Evolutionary conservation across 257 asterid species (phyloP).

Genomic region (Rehmannia glutinosa): DNA sequence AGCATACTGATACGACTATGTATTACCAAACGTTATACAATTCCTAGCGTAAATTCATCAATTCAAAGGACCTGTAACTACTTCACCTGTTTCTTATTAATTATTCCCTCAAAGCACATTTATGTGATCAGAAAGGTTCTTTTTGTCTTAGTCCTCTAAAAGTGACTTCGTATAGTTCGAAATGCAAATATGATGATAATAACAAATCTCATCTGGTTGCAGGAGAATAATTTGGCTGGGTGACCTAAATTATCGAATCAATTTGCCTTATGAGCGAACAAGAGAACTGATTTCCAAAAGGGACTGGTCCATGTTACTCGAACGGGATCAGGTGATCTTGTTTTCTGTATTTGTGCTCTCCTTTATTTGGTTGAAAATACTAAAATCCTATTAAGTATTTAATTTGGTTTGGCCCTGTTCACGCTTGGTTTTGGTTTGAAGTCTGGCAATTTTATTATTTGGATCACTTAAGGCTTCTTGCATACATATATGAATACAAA

Average conservation of each 20-base stretch:
- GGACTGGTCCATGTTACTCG: slow-evolving; percentile 70
- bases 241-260: slow-evolving; percentile 85
- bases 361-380: not conserved
- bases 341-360: not conserved
- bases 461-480: not conserved
- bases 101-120: not conserved
- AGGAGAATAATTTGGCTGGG: slow-evolving; percentile 96
- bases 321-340: slow-evolving; percentile 71
- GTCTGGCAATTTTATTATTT: not conserved
- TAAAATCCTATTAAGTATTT: not conserved
- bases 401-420: not conserved
- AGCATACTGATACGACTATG: not conserved
- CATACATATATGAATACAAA: not conserved
- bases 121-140: not conserved
- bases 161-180: not conserved
- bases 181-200: not conserved
- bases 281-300: slow-evolving; percentile 56
- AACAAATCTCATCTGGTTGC: slow-evolving; percentile 18
- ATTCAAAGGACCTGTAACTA: not conserved
- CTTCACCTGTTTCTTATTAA: not conserved
- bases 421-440: not conserved
- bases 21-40: not conserved
- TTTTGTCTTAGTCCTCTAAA: not conserved
- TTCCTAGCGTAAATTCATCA: not conserved
- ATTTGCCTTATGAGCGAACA: slow-evolving; percentile 65